These are phyloP conservation scores for Elongisporangium senticosum DNA, from an alignment of 352 stramenopile genomes.

Conservation along the genomic window DNA sequence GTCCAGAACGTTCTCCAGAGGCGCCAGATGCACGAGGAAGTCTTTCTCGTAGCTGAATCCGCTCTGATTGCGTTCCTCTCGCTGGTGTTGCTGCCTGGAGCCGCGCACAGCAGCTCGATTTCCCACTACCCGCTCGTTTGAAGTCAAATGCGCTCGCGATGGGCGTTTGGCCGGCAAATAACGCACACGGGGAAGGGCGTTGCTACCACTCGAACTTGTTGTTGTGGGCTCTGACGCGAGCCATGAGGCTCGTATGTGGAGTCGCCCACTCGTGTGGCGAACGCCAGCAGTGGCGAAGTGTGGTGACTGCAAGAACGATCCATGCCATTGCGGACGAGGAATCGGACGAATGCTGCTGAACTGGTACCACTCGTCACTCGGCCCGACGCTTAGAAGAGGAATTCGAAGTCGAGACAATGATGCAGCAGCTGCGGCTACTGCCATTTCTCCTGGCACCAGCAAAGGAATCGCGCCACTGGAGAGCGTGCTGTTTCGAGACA, in stretches of 20 bases:
- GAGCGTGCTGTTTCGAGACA: constrained; percentile 24
- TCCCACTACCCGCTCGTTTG: background rate
- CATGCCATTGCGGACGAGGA: constrained; percentile 36
- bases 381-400: constrained; percentile 34
- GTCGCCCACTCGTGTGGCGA: constrained; percentile 41
- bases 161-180: constrained; percentile 8
- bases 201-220: background rate
- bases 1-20: constrained; percentile 38
- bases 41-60: constrained; percentile 53
- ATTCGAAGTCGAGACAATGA: constrained; percentile 7
- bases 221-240: constrained; percentile 5
- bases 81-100: constrained; percentile 12
- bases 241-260: constrained; percentile 43
- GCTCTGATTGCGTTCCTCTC: constrained; percentile 16
- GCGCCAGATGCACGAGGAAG: constrained; percentile 48
- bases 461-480: constrained; percentile 48
- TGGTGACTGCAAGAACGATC: constrained; percentile 29
- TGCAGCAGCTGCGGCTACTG: background rate
- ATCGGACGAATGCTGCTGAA: constrained; percentile 53
- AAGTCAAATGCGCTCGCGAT: background rate
- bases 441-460: constrained; percentile 37
- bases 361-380: constrained; percentile 68
- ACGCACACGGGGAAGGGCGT: background rate
- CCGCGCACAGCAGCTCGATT: background rate
- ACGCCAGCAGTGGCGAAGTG: constrained; percentile 37